Conservation (phyloP, 495 filamentous ascomycete genomes). For the Penicillium flavigenum region DNA sequence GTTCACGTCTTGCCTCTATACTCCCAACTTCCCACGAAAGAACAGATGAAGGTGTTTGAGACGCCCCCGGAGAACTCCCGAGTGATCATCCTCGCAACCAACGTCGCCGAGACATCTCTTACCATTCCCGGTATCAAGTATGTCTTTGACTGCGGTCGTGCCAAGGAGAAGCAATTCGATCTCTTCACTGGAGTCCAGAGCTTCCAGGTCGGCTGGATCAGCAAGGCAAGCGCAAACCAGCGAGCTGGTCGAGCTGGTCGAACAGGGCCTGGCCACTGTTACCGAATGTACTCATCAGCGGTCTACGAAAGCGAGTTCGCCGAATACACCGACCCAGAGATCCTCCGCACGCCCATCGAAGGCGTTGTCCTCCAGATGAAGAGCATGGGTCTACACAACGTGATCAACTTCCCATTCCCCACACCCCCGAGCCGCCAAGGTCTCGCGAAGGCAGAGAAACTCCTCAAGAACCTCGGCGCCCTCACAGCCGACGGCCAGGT, state of each 20-base stretch:
- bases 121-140: conserved; percentile 96
- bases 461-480: conserved; percentile 72
- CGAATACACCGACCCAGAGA: conserved; percentile 83
- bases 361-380: conserved; percentile 92
- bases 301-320: conserved; percentile 90
- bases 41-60: conserved; percentile 93
- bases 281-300: conserved; percentile 88
- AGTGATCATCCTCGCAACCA: conserved; percentile 89
- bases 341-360: conserved; percentile 90
- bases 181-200: conserved; percentile 84
- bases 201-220: conserved; percentile 94
- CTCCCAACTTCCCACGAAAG: conserved; percentile 88
- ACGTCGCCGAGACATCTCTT: conserved; percentile 94
- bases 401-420: conserved; percentile 96
- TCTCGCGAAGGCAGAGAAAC: conserved; percentile 80
- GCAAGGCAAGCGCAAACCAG: conserved; percentile 93
- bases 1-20: conserved; percentile 90
- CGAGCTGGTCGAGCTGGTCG: conserved; percentile 91
- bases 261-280: conserved; percentile 95
- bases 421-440: conserved; percentile 81
- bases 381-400: conserved; percentile 86
- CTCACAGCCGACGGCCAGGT: conserved; percentile 67
- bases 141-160: conserved; percentile 90
- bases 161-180: conserved; percentile 89
- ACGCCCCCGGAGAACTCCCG: conserved; percentile 79